Evolutionary conservation across 2,329 filamentous ascomycete species (phyloP), one percentile per base, ranked within the genome.

Genomic region (Paracamarosporium sp.): DNA sequence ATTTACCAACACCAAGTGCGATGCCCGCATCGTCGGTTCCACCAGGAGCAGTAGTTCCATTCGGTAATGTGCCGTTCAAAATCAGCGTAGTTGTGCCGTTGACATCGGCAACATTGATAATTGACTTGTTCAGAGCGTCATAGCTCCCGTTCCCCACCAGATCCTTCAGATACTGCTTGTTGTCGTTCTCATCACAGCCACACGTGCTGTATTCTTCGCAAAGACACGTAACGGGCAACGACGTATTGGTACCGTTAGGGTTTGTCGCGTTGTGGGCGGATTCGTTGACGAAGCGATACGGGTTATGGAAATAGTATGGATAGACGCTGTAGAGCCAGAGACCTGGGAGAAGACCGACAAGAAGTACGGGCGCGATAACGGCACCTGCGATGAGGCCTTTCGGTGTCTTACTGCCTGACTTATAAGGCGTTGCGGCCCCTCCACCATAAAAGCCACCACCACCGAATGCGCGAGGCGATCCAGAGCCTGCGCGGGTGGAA

Each of bases 61-160:
- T 89, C 28, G 88, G 85, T 3, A 94, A 78, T 0, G 89, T 90
- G n/a, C 91, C 91, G 72, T 93, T 92, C 71, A 94, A 78, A 28
- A 91, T 80, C 35, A 95, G 83, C 1, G 85, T 88, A 4, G 71
- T 70, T 1, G 83, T 89, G 48, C 86, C 86, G 55, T 91, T 88
- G 59, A 89, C 82, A 52, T 82, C 77, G 2, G 83, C 85, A 1
- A 93, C 83, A 12, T 80, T 83, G 55, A 91, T 83, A 1, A 92
- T 64, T 0, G 81, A 82, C 66, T 86, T 82, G 78, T 92, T 88
- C 51, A 90, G 78, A 2, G 71, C 77, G 3, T 71, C 70, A 63
- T 88, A 88, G 61, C 82, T 86, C 33, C 81, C 81, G 31, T 83
- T 80, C 5, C 75, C 75, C 41, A 93, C 80, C 9, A 93, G 70